phyloP scores from a whole-genome alignment of 148 eudicot species.

The Arbutus unedo region DNA sequence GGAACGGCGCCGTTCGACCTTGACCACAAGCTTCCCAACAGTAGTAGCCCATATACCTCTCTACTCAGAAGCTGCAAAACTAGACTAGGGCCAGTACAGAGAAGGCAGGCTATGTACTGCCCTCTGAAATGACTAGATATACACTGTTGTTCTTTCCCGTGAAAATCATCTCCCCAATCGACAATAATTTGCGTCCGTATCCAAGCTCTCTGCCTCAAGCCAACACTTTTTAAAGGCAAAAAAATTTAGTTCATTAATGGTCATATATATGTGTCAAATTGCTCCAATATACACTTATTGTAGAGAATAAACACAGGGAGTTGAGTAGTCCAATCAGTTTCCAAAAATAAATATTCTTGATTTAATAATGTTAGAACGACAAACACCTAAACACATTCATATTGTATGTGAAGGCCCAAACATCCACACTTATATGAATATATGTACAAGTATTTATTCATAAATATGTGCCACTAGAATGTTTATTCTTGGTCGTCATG shows the following conservation, averaged over 20 bases:
- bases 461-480: no score
- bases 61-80: neutral
- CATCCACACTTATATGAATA: no score
- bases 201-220: neutral
- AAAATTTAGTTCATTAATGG: slow-evolving; percentile 17
- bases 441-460: no score
- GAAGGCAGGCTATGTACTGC: slow-evolving; percentile 1
- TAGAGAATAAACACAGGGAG: neutral
- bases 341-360: neutral
- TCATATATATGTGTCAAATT: slow-evolving; percentile 16
- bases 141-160: slow-evolving; percentile 18
- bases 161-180: slow-evolving; percentile 22
- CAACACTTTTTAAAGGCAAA: neutral
- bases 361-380: no score
- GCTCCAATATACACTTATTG: neutral
- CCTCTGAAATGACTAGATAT: slow-evolving; percentile 18
- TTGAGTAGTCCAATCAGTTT: slow-evolving; percentile 4
- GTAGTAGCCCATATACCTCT: slow-evolving; percentile 3
- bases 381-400: no score
- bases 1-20: slow-evolving; percentile 22
- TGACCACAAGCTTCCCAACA: slow-evolving; percentile 11
- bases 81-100: slow-evolving; percentile 15
- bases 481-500: neutral
- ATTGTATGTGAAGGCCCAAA: no score
- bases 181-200: neutral